Conservation (phyloP, 2,329 filamentous ascomycete genomes). For the Nannizziopsis barbatae region DNA sequence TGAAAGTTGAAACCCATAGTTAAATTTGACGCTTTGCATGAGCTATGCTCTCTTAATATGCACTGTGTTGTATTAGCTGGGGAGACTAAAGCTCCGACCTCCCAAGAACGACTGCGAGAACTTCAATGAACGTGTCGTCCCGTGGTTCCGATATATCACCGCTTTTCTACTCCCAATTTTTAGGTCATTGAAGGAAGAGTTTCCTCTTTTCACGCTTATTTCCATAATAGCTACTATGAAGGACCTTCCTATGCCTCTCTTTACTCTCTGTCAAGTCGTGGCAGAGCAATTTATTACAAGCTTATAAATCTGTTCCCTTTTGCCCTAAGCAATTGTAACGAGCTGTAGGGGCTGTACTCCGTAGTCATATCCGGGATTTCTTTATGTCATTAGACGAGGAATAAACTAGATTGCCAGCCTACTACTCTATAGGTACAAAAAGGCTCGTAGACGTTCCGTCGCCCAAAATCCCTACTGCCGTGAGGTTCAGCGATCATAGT, state of each 20-base stretch:
- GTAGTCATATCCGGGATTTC: too few relatives aligned
- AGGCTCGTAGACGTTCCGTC: background rate
- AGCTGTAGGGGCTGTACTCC: too few relatives aligned
- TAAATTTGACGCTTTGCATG: slow-evolving; percentile 48
- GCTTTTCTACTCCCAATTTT: too few relatives aligned
- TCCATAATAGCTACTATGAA: too few relatives aligned
- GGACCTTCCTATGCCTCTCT: too few relatives aligned
- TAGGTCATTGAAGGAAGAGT: background rate
- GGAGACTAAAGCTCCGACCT: slow-evolving; percentile 38
- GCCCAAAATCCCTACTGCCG: background rate
- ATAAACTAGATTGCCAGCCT: too few relatives aligned
- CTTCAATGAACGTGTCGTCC: slow-evolving; percentile 37
- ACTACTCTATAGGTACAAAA: background rate
- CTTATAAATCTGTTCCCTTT: too few relatives aligned
- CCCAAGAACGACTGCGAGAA: slow-evolving; percentile 42
- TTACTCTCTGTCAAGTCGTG: too few relatives aligned
- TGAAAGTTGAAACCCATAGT: slow-evolving; percentile 43
- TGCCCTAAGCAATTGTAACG: too few relatives aligned
- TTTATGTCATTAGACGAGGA: too few relatives aligned
- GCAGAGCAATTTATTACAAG: too few relatives aligned
- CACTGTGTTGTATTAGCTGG: slow-evolving; percentile 50
- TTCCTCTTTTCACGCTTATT: background rate
- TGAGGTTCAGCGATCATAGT: slow-evolving; percentile 18
- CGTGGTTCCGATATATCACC: slow-evolving; percentile 37
- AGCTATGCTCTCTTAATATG: slow-evolving; percentile 31